phyloP scores from a whole-genome alignment of 73 alveolate genomes.

The Paraurostyla sp. region DNA sequence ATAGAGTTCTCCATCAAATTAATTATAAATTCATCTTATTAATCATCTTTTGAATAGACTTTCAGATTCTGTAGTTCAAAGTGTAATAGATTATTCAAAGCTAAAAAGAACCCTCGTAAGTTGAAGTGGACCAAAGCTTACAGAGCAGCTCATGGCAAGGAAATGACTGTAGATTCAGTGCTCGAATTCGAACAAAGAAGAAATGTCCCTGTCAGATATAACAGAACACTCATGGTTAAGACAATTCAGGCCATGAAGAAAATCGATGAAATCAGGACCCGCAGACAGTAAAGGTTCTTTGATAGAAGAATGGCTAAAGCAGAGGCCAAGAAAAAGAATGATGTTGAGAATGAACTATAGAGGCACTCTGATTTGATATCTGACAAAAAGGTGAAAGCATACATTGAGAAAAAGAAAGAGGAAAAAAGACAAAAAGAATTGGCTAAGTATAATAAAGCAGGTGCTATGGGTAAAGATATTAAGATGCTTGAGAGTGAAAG shows the following conservation, averaged over 20 bases:
- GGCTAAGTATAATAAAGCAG: neutral
- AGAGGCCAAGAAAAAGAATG: slow-evolving; percentile 72
- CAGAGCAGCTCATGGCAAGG: slow-evolving; percentile 96
- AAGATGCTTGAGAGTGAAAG: slow-evolving; percentile 37
- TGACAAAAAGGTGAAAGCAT: slow-evolving; percentile 78
- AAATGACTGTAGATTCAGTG: slow-evolving; percentile 97
- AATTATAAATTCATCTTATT: neutral
- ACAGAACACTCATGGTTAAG: slow-evolving; percentile 92
- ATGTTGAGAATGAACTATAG: slow-evolving; percentile 76
- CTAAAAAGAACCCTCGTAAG: slow-evolving; percentile 98
- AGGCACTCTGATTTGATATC: slow-evolving; percentile 77
- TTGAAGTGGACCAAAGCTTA: slow-evolving; percentile 99
- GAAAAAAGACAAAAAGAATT: slow-evolving; percentile 62
- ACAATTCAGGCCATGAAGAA: slow-evolving; percentile 98
- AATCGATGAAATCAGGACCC: slow-evolving; percentile 90
- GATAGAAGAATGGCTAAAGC: slow-evolving; percentile 89
- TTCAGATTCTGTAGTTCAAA: slow-evolving; percentile 99
- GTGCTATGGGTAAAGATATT: slow-evolving; percentile 42
- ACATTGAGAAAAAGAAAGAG: slow-evolving; percentile 81
- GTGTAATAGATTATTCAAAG: slow-evolving; percentile 98
- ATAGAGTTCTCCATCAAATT: too few species aligned
- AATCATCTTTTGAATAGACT: neutral
- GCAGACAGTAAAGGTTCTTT: slow-evolving; percentile 92
- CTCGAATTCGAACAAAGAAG: slow-evolving; percentile 98
- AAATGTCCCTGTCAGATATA: slow-evolving; percentile 94